phyloP scores from a whole-genome alignment of 805 yeast species.

The Cyberlindnera mrakii region DNA sequence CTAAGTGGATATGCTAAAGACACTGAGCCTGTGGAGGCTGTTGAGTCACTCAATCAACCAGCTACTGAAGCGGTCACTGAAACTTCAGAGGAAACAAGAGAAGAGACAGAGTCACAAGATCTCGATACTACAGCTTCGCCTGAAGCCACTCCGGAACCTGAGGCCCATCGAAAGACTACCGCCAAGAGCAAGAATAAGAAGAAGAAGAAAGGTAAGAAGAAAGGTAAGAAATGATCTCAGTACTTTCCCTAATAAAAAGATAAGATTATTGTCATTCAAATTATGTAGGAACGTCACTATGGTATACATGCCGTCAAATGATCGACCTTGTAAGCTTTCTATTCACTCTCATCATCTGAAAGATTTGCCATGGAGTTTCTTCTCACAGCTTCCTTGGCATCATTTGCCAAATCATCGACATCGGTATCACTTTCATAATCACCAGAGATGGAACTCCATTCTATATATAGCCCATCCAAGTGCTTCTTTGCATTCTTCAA shows the following conservation, averaged over 20 bases:
- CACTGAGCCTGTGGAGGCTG: too few relatives aligned
- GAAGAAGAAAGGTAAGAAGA: conserved; percentile 12
- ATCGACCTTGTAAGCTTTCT: neutral
- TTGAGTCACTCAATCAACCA: too few relatives aligned
- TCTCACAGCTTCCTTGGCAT: conserved; percentile 18
- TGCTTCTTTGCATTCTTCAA: conserved; percentile 53
- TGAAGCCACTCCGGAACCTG: conserved; percentile 7
- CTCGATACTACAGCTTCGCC: neutral
- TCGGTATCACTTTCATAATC: conserved; percentile 43
- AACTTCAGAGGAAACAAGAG: too few relatives aligned
- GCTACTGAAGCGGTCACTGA: too few relatives aligned
- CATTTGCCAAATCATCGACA: conserved; percentile 30
- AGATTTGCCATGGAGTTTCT: conserved; percentile 11
- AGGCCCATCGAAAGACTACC: neutral
- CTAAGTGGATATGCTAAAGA: neutral
- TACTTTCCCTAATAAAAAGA: conserved; percentile 6
- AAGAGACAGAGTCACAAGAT: too few relatives aligned
- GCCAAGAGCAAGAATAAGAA: conserved; percentile 7
- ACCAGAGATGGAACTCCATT: conserved; percentile 77
- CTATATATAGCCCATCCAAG: conserved; percentile 56
- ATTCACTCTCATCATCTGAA: neutral
- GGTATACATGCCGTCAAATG: neutral
- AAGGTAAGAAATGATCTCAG: conserved; percentile 6
- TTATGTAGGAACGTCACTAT: too few relatives aligned
- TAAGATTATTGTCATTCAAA: conserved; percentile 2